Conservation (phyloP, 345 rosid genomes). For the Arabidopsis suecica region DNA sequence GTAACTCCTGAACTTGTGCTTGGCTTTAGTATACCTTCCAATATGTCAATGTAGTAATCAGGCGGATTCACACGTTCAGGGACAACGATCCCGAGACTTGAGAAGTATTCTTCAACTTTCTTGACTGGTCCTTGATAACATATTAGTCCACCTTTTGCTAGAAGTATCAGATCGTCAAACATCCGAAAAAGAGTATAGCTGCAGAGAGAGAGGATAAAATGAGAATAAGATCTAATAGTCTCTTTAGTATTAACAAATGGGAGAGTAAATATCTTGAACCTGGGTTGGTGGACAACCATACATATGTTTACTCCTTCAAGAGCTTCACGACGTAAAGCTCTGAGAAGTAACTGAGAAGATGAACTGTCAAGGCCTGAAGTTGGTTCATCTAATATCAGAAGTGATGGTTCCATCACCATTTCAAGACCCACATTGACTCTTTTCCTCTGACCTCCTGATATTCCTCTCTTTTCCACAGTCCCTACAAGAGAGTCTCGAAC, state of each 20-base stretch:
- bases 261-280: constrained; percentile 54
- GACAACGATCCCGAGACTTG: constrained; percentile 74
- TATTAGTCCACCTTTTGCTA: constrained; percentile 93
- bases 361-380: constrained; percentile 99
- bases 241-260: background rate
- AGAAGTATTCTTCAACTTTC: constrained; percentile 91
- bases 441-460: constrained; percentile 99
- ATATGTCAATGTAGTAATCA: constrained; percentile 94
- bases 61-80: constrained; percentile 97
- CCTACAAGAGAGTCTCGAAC: constrained; percentile 93
- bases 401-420: constrained; percentile 99
- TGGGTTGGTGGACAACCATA: constrained; percentile 97
- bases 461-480: constrained; percentile 95
- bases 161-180: constrained; percentile 97
- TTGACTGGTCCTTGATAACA: constrained; percentile 96
- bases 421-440: constrained; percentile 98
- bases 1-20: constrained; percentile 64
- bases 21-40: constrained; percentile 89
- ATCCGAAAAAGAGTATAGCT: constrained; percentile 87
- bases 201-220: constrained; percentile 38
- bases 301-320: constrained; percentile 96
- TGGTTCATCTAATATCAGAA: constrained; percentile 95
- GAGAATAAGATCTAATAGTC: constrained; percentile 9
- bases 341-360: constrained; percentile 87
- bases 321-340: constrained; percentile 99